A percentile compares a stretch with the other conserved stretches of the same genome.
Conservation (phyloP, 2,329 filamentous ascomycete species). For the Diaporthe nobilis region DNA sequence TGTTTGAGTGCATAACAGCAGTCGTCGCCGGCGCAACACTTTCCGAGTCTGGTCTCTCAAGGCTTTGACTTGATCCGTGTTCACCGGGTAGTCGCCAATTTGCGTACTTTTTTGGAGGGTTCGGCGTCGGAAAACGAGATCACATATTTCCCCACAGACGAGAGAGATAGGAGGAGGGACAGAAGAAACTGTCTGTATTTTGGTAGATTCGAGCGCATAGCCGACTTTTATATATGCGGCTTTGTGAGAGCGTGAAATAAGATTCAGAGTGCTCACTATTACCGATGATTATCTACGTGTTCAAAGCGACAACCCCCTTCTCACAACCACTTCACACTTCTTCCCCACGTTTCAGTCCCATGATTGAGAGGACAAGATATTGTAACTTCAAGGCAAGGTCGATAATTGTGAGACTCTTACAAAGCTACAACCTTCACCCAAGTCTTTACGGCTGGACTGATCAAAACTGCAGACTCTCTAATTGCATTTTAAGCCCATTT, state of each 20-base stretch:
- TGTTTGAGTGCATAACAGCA: constrained; percentile 4
- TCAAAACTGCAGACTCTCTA: no score
- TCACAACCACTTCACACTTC: no score
- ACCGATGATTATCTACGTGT: fast-evolving
- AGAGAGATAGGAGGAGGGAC: background rate
- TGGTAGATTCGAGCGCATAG: constrained; percentile 14
- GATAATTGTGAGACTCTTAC: no score
- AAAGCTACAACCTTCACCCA: no score
- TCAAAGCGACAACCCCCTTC: background rate
- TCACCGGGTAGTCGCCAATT: background rate
- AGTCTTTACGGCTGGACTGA: no score
- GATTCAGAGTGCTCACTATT: constrained; percentile 7
- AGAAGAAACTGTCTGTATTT: constrained; percentile 1
- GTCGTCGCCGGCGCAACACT: no score
- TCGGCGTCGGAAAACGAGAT: constrained; percentile 18
- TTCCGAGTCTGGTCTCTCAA: no score
- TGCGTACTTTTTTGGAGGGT: background rate
- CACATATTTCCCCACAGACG: background rate
- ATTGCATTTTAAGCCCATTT: no score
- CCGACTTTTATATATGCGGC: background rate
- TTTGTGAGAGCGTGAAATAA: constrained; percentile 16
- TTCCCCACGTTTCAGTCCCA: no score
- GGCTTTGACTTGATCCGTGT: no score
- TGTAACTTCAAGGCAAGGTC: no score
- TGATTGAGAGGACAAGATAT: no score